Evolutionary conservation across 805 yeast genomes (phyloP).

Genomic region (Wickerhamiella occidentalis): DNA sequence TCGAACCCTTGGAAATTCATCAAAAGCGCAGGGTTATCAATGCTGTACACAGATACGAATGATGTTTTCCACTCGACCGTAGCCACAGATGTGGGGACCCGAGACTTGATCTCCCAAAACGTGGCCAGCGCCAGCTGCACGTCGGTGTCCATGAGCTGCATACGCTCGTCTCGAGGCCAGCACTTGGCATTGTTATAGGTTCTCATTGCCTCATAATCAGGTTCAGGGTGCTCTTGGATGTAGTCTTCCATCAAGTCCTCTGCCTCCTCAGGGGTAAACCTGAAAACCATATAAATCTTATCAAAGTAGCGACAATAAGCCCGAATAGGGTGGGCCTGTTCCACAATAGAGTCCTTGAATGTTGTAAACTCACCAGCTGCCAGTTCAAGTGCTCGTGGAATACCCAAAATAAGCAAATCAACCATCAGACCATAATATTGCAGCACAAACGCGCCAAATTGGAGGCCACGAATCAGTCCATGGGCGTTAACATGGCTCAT

Average conservation of each 20-base stretch:
- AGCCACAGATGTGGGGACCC: conserved; percentile 68
- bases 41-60: conserved; percentile 77
- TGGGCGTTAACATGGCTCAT: conserved; percentile 87
- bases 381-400: conserved; percentile 73
- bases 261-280: conserved; percentile 62
- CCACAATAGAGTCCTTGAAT: conserved; percentile 46
- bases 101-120: conserved; percentile 74
- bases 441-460: conserved; percentile 76
- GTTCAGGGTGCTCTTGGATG: conserved; percentile 79
- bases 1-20: conserved; percentile 95
- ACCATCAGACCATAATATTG: conserved; percentile 82
- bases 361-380: conserved; percentile 77
- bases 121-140: conserved; percentile 86
- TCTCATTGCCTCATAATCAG: conserved; percentile 58
- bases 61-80: conserved; percentile 68
- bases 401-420: conserved; percentile 72
- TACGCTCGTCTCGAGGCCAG: conserved; percentile 89
- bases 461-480: conserved; percentile 81
- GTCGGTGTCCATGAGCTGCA: conserved; percentile 83
- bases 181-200: conserved; percentile 77
- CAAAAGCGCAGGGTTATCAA: conserved; percentile 76
- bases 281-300: conserved; percentile 63
- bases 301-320: conserved; percentile 76
- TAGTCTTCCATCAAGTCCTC: conserved; percentile 64
- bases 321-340: conserved; percentile 61